Base-by-base conservation (phyloP, 768 basidiomycete species). In the Xanthoconium purpureum region DNA sequence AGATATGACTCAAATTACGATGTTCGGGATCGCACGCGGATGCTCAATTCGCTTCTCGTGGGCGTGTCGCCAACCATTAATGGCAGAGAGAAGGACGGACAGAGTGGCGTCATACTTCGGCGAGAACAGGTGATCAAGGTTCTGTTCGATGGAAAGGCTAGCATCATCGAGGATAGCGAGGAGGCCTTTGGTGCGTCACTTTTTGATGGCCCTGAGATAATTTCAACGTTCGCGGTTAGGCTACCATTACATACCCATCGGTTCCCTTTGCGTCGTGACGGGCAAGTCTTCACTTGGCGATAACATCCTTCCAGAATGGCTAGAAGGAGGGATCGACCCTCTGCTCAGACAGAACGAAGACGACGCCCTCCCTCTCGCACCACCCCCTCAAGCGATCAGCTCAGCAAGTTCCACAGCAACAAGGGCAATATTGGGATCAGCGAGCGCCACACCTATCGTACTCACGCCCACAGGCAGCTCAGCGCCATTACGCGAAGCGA, bases 1-100 rank as follows among this genome's bases (percentile, higher is more conserved):
- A 80, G 89, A 54, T 98, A 95, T 71, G 97, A 99, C 72, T 63
- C 74, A 18, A 84, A 89, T 65, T 96, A 91, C 71, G 93, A 97
- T 64, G 88, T 98, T 35, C 81, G 97, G 33, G 97, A 98, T 69
- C 86, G 95, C 28, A 87, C 85, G 6, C 82, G 96, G 49, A 87
- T 94, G 81, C 70, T 97, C 29, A 73, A 77, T 17, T 81, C 87
- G 6, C 78, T 98, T 14, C 77, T 96, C 15, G 69, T 74, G 3
- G 86, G 90, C 35, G 73, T 83, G 14, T 69, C 61, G 13, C 63
- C 83, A 8, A 67, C 71, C n/a, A 65, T 73, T 30, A 57, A 60
- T 17, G 74, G 72, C 36, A 71, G 69, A 12, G 71, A 70, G 14
- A 68, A 67, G 17, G 82, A 81, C 53, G 80, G 80, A 38, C 72